Base-by-base conservation (phyloP, 148 eudicot genomes). In the Selenicereus undatus region DNA sequence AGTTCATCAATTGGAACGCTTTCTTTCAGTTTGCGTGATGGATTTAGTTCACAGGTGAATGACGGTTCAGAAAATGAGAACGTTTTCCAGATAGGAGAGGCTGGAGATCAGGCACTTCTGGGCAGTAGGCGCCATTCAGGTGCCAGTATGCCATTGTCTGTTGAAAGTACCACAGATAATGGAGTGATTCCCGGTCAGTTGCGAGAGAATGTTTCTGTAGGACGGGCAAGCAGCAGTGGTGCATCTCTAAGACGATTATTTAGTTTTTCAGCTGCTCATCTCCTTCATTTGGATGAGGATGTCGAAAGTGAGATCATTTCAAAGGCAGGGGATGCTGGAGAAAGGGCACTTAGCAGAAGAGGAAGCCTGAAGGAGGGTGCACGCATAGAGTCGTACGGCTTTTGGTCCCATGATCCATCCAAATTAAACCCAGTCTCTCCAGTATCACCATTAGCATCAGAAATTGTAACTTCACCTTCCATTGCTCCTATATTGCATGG, bases 311-410 rank as follows among this genome's bases (percentile, higher is more conserved):
- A 88, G 77, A 78, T 82, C 70, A 90, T 90, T 65, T 94, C 98
- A 27, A 87, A 91, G 81, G 94, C 92, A 22, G 98, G 93, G 56
- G 98, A 94, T 86, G 87, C 89, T 74, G 98, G 98, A 76, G 97
- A 90, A 80, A 81, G 92, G 78, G 91, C 84, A 43, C 85, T 73
- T 66, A 86, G 94, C 84, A 88, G 81, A 30, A 88, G 91, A 75
- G 62, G 79, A 70, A 88, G 89, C 85, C 84, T 75, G 39, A 86
- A 88, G 82, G 85, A 88, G 36, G 81, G 90, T 43, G 22, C 6
- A 3, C 85, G 32, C 20, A 82, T 87, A 71, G 71, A 78, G 51
- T 81, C 86, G 12, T 50, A 29, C 68, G 83, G 79, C 20, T 82
- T 78, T 71, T 74, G 81, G 82, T 82, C 85, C 39, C 64, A 66